Conservation (phyloP, 2,329 filamentous ascomycete species). For the Phialophora expanda region DNA sequence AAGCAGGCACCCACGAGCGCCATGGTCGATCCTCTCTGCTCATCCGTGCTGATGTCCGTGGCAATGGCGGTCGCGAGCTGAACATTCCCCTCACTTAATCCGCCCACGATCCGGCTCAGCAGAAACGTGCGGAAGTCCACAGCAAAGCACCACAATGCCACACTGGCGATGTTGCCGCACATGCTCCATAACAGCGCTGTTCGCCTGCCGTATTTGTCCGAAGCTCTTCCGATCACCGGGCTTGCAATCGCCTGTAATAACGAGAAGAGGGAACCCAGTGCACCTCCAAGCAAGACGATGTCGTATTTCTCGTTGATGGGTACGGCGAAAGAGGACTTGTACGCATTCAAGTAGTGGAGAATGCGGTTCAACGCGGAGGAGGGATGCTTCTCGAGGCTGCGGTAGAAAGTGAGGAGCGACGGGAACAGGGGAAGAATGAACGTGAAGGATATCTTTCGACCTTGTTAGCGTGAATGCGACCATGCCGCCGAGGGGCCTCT, state of each 20-base stretch:
- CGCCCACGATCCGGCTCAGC: slow-evolving; percentile 88
- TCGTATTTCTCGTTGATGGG: slow-evolving; percentile 97
- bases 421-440: slow-evolving; percentile 97
- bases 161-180: slow-evolving; percentile 88
- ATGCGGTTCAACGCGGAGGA: slow-evolving; percentile 77
- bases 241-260: slow-evolving; percentile 91
- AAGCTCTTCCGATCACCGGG: slow-evolving; percentile 85
- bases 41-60: slow-evolving; percentile 89
- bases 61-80: slow-evolving; percentile 96
- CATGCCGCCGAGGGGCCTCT: not conserved
- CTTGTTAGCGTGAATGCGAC: slow-evolving; percentile 6
- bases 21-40: slow-evolving; percentile 87
- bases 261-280: slow-evolving; percentile 90
- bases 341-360: slow-evolving; percentile 82
- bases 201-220: slow-evolving; percentile 84
- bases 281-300: slow-evolving; percentile 91
- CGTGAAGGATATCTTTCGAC: slow-evolving; percentile 89
- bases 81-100: slow-evolving; percentile 94
- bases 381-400: slow-evolving; percentile 71
- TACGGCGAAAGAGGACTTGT: slow-evolving; percentile 89
- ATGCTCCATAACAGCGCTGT: slow-evolving; percentile 89
- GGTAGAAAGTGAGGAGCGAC: slow-evolving; percentile 94
- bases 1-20: slow-evolving; percentile 96
- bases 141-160: slow-evolving; percentile 91
- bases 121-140: slow-evolving; percentile 96